These are phyloP conservation scores for Haematococcus lacustris DNA, from an alignment of 139 green algal genomes.

Conservation along the genomic window DNA sequence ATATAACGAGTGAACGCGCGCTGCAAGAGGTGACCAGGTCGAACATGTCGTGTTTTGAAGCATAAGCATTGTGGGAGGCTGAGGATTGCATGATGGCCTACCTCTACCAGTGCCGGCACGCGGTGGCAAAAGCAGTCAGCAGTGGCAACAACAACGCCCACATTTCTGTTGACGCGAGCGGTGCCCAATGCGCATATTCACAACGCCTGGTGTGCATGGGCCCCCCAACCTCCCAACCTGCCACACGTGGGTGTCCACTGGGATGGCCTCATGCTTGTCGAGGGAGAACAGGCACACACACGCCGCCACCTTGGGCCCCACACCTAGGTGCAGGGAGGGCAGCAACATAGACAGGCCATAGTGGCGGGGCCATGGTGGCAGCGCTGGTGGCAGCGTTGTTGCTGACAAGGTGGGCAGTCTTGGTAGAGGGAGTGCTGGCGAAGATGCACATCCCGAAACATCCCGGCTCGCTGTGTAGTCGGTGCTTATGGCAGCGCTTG, in stretches of 20 bases:
- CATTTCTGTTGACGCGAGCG: too few species aligned
- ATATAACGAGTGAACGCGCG: neutral
- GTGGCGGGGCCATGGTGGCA: neutral
- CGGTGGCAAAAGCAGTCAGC: neutral
- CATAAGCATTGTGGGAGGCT: neutral
- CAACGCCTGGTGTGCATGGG: neutral
- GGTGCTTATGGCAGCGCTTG: too few species aligned
- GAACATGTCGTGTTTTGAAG: neutral
- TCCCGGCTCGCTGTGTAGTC: too few species aligned
- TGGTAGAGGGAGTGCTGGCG: too few species aligned
- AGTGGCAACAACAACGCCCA: neutral
- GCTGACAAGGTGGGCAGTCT: too few species aligned
- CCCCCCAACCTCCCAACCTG: slow-evolving; percentile 29
- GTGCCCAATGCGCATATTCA: neutral
- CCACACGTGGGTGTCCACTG: slow-evolving; percentile 97
- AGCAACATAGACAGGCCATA: neutral
- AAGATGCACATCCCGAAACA: too few species aligned
- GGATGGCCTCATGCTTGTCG: slow-evolving; percentile 83
- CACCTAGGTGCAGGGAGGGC: slow-evolving; percentile 26
- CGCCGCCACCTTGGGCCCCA: slow-evolving; percentile 91
- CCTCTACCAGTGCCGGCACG: neutral
- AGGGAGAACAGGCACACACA: slow-evolving; percentile 90
- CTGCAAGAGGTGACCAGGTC: neutral
- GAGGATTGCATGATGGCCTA: neutral
- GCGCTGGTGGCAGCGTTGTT: too few species aligned